Conservation (phyloP, 2,329 filamentous ascomycete species). For the Fusarium sp. region DNA sequence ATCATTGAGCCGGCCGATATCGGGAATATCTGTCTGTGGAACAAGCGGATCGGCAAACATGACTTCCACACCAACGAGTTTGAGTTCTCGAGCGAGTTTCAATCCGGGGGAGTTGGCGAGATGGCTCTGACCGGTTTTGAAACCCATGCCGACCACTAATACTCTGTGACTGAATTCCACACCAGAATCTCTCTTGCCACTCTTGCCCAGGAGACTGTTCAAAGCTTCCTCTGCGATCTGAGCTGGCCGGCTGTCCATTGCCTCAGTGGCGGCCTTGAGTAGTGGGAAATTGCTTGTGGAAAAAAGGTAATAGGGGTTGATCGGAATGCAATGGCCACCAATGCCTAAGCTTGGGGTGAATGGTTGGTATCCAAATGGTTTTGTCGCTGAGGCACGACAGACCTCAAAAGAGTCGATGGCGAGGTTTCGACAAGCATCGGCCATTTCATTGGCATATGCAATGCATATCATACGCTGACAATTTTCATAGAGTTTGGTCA, state of each 20-base stretch:
- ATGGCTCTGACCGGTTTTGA: slow-evolving; percentile 40
- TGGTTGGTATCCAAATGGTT: slow-evolving; percentile 64
- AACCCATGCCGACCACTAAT: slow-evolving; percentile 36
- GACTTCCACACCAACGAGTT: slow-evolving; percentile 29
- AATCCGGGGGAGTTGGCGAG: slow-evolving; percentile 39
- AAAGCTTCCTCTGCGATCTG: slow-evolving; percentile 21
- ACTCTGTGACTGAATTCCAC: slow-evolving; percentile 18
- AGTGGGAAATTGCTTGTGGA: slow-evolving; percentile 60
- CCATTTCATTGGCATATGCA: slow-evolving; percentile 66
- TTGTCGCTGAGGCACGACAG: slow-evolving; percentile 58
- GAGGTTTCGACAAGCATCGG: slow-evolving; percentile 58
- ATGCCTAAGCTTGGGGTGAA: slow-evolving; percentile 60
- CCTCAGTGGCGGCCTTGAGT: slow-evolving; percentile 55
- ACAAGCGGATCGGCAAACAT: slow-evolving; percentile 37
- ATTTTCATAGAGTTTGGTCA: slow-evolving; percentile 68
- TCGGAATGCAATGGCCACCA: slow-evolving; percentile 66
- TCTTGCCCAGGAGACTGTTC: not conserved
- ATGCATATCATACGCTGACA: slow-evolving; percentile 65
- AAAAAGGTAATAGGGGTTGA: slow-evolving; percentile 65
- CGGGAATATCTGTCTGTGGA: slow-evolving; percentile 23
- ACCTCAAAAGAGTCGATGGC: slow-evolving; percentile 63
- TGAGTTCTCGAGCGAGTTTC: slow-evolving; percentile 21
- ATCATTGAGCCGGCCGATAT: slow-evolving; percentile 27
- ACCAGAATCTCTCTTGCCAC: slow-evolving; percentile 22
- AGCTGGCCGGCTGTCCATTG: slow-evolving; percentile 55